Evolutionary conservation across 192 early-diverging fungal species (phyloP).

Genomic region (Backusella circina): DNA sequence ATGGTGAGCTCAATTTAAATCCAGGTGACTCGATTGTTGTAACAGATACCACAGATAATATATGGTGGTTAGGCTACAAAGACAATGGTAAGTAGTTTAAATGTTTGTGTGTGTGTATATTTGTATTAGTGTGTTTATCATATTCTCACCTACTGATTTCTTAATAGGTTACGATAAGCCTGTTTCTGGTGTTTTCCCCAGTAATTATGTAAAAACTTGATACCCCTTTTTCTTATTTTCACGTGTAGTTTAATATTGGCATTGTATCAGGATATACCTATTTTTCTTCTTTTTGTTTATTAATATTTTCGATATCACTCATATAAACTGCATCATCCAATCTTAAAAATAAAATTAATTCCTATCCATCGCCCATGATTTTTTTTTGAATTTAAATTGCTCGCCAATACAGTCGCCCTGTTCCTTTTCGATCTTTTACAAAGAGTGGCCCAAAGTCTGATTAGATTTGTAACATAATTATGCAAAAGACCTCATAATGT

Average conservation of each 20-base stretch:
- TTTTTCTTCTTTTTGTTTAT: neutral
- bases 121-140: no score
- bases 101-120: neutral
- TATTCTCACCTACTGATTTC: neutral
- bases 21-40: slow-evolving; percentile 68
- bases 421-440: no score
- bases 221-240: neutral
- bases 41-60: slow-evolving; percentile 69
- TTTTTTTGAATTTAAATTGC: neutral
- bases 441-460: no score
- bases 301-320: neutral
- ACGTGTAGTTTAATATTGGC: no score
- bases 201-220: slow-evolving; percentile 57
- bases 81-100: slow-evolving; percentile 54
- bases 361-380: neutral
- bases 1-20: slow-evolving; percentile 64
- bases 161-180: slow-evolving; percentile 24
- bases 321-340: neutral
- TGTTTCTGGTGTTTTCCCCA: slow-evolving; percentile 71
- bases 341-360: neutral
- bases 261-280: no score
- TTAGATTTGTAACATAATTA: neutral
- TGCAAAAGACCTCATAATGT: neutral
- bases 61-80: slow-evolving; percentile 80
- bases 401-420: no score